Evolutionary conservation across 2,329 filamentous ascomycete genomes (phyloP), one percentile per base, ranked within the genome.

Genomic region (Sporothrix brasiliensis): DNA sequence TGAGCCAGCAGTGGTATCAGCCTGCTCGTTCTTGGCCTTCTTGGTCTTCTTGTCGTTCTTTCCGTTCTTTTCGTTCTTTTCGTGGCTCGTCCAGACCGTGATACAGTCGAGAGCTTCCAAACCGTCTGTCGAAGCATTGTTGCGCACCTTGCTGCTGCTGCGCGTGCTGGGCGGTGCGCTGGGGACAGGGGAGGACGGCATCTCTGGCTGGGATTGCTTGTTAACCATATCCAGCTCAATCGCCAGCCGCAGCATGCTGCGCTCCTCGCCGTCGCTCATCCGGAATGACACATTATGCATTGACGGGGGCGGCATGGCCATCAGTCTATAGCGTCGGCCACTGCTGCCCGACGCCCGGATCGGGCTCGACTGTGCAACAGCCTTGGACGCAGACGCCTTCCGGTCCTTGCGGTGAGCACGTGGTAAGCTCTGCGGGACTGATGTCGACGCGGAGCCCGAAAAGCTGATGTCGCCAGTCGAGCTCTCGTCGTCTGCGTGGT

Each of bases 231-330:
- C 85, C 10, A 86, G 76, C 73, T 86, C 84, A n/a, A 83, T 80
- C 3, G 83, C 81, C 6, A 87, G 78, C 67, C 81, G 80, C 65
- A 84, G 77, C 75, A 86, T 80, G 73, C 83, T 83, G 47, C 78
- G 79, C 71, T 86, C 84, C 61, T 84, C 84, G 7, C 77, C 80
- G 53, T 83, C 81, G 70, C 80, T 83, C 67, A 82, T 74, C 14
- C 78, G 78, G 73, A 82, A 82, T 1, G 82, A 83, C 21, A 73
- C 71, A 7, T 73, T 74, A 13, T 44, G 61, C 56, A 67, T 63
- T 19, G 71, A 67, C 27, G 71, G 39, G 19, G 58, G 53, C 14
- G 70, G 69, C 54, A 65, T 67, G 3, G 66, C 67, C 66, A 70
- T 72, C 50, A 68, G 39, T 60, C 67, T 69, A 56, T 54, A 69